A percentile compares a stretch with the other conserved stretches of the same genome.
These are phyloP conservation scores for Naganishia kalamii DNA, from an alignment of 768 basidiomycete genomes.

Conservation along the genomic window DNA sequence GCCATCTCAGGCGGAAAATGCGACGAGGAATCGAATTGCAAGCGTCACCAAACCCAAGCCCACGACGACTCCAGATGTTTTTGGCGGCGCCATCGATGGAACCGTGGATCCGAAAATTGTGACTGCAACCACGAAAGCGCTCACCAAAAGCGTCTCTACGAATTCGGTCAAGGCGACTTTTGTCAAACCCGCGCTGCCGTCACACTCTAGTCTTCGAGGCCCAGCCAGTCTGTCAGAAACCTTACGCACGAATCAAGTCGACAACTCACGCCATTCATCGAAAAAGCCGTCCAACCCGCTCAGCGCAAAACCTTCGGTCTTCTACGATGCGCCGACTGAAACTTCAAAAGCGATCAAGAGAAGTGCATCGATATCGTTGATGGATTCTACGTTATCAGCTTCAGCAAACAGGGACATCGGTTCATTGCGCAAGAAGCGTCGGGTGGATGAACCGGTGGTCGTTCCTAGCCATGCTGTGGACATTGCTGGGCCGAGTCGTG, in stretches of 20 bases:
- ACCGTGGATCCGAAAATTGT: not conserved
- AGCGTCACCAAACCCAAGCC: not conserved
- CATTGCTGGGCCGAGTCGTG: constrained; percentile 6
- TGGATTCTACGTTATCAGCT: constrained; percentile 3
- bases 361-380: not conserved
- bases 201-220: not conserved
- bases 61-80: not conserved
- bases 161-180: constrained; percentile 2
- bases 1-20: not conserved
- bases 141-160: not conserved
- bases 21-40: not conserved
- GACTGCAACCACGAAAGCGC: not conserved
- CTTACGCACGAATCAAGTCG: not conserved
- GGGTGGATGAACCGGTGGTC: not conserved
- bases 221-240: not conserved
- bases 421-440: constrained; percentile 3
- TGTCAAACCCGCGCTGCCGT: not conserved
- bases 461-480: constrained; percentile 14
- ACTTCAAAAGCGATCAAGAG: not conserved
- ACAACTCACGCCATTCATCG: not conserved
- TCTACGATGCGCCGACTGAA: constrained; percentile 24
- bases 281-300: not conserved
- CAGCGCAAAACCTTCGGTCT: constrained; percentile 10
- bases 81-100: not conserved
- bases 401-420: not conserved